Evolutionary conservation across 176 grass and related monocot species (phyloP).

Genomic region (Alopecurus myosuroides): DNA sequence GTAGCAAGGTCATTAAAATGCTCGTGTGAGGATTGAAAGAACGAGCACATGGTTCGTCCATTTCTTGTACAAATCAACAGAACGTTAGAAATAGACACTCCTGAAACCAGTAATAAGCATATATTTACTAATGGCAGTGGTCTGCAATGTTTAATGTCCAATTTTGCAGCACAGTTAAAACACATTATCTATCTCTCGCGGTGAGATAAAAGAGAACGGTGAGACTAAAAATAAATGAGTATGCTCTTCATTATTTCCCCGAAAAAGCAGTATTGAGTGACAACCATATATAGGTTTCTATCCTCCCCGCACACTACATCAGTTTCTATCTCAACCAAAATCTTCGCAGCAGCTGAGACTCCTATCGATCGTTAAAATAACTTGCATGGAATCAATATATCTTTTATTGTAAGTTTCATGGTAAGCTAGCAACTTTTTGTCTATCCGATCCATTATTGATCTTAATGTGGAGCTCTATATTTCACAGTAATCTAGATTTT

Average conservation of each 20-base stretch:
- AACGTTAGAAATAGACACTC: not conserved
- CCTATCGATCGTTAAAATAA: constrained; percentile 63
- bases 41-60: constrained; percentile 50
- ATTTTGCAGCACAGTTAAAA: constrained; percentile 10
- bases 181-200: not conserved
- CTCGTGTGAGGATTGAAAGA: constrained; percentile 66
- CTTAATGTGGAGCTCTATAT: constrained; percentile 64
- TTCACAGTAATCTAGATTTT: constrained; percentile 68
- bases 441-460: constrained; percentile 67
- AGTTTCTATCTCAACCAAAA: constrained; percentile 54
- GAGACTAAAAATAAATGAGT: not conserved
- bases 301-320: constrained; percentile 50
- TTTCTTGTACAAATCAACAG: constrained; percentile 53
- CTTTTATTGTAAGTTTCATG: constrained; percentile 64
- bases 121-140: not conserved
- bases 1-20: constrained; percentile 62
- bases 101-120: not conserved
- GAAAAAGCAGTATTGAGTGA: constrained; percentile 69
- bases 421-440: constrained; percentile 76
- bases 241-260: too few species aligned
- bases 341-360: constrained; percentile 55
- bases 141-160: not conserved
- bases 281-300: constrained; percentile 72
- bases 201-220: not conserved
- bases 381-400: constrained; percentile 66